Conservation (phyloP, 441 rosid genomes). For the Aquilaria agallochum region DNA sequence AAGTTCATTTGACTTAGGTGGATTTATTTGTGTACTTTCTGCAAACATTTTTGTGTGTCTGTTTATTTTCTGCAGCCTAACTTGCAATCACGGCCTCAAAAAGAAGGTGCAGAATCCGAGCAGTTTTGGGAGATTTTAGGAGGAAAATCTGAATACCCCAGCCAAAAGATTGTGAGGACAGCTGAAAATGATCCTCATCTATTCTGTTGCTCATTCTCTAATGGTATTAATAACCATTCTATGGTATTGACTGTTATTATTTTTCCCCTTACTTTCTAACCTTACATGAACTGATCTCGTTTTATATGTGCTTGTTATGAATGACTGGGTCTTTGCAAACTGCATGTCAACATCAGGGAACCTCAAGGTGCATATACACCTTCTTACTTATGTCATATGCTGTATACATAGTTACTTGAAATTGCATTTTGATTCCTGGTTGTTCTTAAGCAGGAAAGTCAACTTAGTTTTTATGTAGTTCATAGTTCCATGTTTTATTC, state of each 20-base stretch:
- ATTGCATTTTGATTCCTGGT: background rate
- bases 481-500: background rate
- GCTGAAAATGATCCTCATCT: slow-evolving; percentile 93
- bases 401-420: too few relatives aligned
- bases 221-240: slow-evolving; percentile 39
- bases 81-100: slow-evolving; percentile 70
- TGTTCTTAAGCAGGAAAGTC: slow-evolving; percentile 3
- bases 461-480: slow-evolving; percentile 10
- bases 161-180: slow-evolving; percentile 66
- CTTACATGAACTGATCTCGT: slow-evolving; percentile 1
- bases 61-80: slow-evolving; percentile 62
- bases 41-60: background rate
- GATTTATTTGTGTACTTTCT: slow-evolving; percentile 4
- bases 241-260: slow-evolving; percentile 6
- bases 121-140: slow-evolving; percentile 91
- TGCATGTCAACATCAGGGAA: slow-evolving; percentile 46
- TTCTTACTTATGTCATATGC: too few relatives aligned
- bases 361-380: slow-evolving; percentile 55
- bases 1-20: slow-evolving; percentile 9
- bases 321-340: slow-evolving; percentile 21
- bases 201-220: slow-evolving; percentile 71
- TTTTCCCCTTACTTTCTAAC: slow-evolving; percentile 6
- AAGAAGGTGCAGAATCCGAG: slow-evolving; percentile 93
- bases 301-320: slow-evolving; percentile 9
- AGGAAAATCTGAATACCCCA: slow-evolving; percentile 82